Base-by-base conservation (phyloP, 2,329 filamentous ascomycete species). In the Colletotrichum costaricense region DNA sequence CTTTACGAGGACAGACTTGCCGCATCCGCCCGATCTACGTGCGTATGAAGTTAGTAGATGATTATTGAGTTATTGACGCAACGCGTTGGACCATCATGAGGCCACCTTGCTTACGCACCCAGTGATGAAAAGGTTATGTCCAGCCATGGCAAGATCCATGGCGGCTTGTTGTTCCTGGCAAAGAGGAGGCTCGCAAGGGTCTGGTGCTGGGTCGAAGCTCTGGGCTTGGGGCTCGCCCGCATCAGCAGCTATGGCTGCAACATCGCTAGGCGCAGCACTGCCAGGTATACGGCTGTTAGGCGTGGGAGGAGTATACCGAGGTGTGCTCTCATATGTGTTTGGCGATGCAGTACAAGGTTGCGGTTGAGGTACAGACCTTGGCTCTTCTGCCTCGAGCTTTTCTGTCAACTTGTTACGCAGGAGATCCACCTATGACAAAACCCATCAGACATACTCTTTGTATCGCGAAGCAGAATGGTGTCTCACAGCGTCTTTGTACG, bases 111-210 rank as follows among this genome's bases (percentile, higher is more conserved):
- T 9, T 16, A 90, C 91, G 0, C 89, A 90, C 9, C 91, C 91
- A 0, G 90, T 92, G 76, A 89, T 92, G 77, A 92, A 93, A 11
- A 92, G 88, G 67, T 92, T 92, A 2, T 77, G 74, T 0, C 89
- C 88, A 3, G 80, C 81, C 4, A 84, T 72, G 30, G 91, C 89
- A 0, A 89, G 79, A 1, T 89, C 80, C 67, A 70, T 30, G 0
- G 67, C 67, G 0, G 38, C 42, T 35, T 66, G 60, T 16, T 60
- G 67, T 58, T 69, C 67, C 22, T 54, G 3, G 22, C 55, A 59
- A 22, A 69, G 67, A 7, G 19, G 12, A 11, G 66, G 58, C 12
- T 35, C 35, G 19, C 4, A 8, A n/a, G 42, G 63, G 16, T 22
- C 9, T 16, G 30, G 19, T 2, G 5, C 56, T 1, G 9, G 28